phyloP scores from a whole-genome alignment of 2,329 filamentous ascomycete species.

The Didymella segeticola region DNA sequence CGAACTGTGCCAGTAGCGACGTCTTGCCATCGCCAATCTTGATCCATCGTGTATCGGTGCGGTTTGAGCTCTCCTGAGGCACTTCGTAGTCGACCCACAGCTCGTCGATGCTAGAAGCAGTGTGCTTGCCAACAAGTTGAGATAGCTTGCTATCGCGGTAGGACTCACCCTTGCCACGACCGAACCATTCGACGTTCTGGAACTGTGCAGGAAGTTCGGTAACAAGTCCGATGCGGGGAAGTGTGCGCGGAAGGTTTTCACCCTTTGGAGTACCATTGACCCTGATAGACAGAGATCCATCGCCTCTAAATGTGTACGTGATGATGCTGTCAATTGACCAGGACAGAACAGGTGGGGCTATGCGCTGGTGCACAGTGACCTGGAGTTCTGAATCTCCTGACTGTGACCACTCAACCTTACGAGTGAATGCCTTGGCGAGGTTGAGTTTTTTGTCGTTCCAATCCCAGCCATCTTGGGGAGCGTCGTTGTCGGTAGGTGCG shows the following conservation, averaged over 20 bases:
- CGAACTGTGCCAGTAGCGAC: constrained; percentile 38
- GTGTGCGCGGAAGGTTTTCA: constrained; percentile 59
- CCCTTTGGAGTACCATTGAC: constrained; percentile 55
- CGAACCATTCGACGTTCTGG: constrained; percentile 64
- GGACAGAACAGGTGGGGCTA: constrained; percentile 66
- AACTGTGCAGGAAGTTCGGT: constrained; percentile 59
- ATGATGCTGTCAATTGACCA: constrained; percentile 57
- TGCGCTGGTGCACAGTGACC: constrained; percentile 55
- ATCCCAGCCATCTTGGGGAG: constrained; percentile 60
- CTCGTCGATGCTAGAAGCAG: constrained; percentile 52
- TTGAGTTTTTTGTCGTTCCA: constrained; percentile 56
- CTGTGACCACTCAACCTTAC: constrained; percentile 47
- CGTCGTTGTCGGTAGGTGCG: constrained; percentile 71
- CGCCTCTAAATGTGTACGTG: constrained; percentile 59
- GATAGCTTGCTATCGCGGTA: constrained; percentile 71
- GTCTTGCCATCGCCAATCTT: constrained; percentile 29
- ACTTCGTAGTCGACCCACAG: constrained; percentile 69
- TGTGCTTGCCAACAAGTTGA: constrained; percentile 60
- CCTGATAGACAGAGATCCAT: constrained; percentile 56
- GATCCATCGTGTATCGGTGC: constrained; percentile 66
- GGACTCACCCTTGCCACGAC: constrained; percentile 68
- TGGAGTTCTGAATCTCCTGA: constrained; percentile 33
- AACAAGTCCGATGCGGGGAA: constrained; percentile 69
- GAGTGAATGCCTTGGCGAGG: constrained; percentile 35
- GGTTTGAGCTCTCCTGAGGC: constrained; percentile 72